Base-by-base conservation (phyloP, 306 rosid species). In the Ziziphus jujuba region DNA sequence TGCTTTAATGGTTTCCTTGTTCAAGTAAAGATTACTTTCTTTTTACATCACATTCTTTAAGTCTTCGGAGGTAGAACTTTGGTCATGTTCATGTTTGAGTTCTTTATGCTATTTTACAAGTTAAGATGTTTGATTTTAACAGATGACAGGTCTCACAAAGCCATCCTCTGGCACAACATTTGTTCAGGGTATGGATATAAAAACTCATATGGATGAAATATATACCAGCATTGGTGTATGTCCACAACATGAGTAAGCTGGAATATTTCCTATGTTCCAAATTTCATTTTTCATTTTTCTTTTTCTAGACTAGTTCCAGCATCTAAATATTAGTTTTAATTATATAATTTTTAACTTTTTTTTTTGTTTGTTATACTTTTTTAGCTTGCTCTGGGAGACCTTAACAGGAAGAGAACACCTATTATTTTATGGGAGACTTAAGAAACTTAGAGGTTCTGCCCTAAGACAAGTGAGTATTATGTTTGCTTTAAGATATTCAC, bases 171-270 rank as follows among this genome's bases (percentile, higher is more conserved):
- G 98, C 16, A 66, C 89, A 34, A 92, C 95, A 72, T 82, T 66
- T 71, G 97, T 92, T 77, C 66, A 92, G 59, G 92, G 97, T 62
- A 72, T 89, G 70, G 91, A 89, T 84, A 89, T 89, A 77, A 66
- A 57, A 73, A 84, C 85, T 44, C 63, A 89, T 8, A 92, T 89
- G 91, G 85, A 82, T 72, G 86, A 81, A 69, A 84, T 92, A 81
- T 92, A 92, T 64, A 84, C 98, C 31, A 92, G 88, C 81, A 92
- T 92, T 91, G 98, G 97, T 17, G 96, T 92, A 50, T 92, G 97
- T 66, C 98, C 98, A 65, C 98, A 92, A 68, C 89, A 89, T 23
- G 92, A 89, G 98, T 92, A 85, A 82, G 90, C 63, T 38, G 17
- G 53, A 51, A 51, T 56, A 38, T 44, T 71, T 77, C 6, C 44